A percentile compares a stretch with the other conserved stretches of the same genome.
Conservation (phyloP, 805 yeast genomes). For the Myxozyma neglecta region DNA sequence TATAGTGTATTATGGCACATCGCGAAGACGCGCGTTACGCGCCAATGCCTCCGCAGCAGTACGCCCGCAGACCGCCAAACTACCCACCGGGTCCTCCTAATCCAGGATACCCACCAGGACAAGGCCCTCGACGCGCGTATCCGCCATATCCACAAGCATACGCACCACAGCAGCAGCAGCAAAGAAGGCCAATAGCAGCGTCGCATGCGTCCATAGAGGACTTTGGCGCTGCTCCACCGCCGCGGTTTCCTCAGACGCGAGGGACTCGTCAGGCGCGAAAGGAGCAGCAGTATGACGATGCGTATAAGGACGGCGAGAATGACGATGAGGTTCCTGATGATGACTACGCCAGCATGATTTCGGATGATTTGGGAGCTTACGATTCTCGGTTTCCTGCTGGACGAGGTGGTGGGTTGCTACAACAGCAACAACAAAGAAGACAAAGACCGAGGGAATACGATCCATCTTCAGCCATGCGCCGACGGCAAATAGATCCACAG, state of each 20-base stretch:
- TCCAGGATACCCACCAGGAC: slow-evolving; percentile 1
- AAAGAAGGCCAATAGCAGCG: slow-evolving; percentile 3
- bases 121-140: background rate
- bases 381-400: slow-evolving; percentile 25
- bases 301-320: slow-evolving; percentile 1
- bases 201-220: slow-evolving; percentile 12
- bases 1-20: too few species aligned
- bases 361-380: slow-evolving; percentile 21
- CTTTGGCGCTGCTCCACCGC: slow-evolving; percentile 3
- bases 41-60: background rate
- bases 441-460: too few species aligned
- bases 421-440: slow-evolving; percentile 6
- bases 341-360: slow-evolving; percentile 21
- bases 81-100: background rate
- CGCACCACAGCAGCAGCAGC: background rate
- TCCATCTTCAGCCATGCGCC: slow-evolving; percentile 1
- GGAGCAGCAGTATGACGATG: slow-evolving; percentile 2
- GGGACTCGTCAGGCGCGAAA: slow-evolving; percentile 5
- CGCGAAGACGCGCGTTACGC: too few species aligned
- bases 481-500: background rate
- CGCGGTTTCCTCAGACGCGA: slow-evolving; percentile 6
- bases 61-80: background rate
- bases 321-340: slow-evolving; percentile 18
- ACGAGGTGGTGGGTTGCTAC: slow-evolving; percentile 16
- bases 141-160: background rate